phyloP scores from a whole-genome alignment of 352 stramenopile genomes.

The Hyaloperonospora brassicae region DNA sequence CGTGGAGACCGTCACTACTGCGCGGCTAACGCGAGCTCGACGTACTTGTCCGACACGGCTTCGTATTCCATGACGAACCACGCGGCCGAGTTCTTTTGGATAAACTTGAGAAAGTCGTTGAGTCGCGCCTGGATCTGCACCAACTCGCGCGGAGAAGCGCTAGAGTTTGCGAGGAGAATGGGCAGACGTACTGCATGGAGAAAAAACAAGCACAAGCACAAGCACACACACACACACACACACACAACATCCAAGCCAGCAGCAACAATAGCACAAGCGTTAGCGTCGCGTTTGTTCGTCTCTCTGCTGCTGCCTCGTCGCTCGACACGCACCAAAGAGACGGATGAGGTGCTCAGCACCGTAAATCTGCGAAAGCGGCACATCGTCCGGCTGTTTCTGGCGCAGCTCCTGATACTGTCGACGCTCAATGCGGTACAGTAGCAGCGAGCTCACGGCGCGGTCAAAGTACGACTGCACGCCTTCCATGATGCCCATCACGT shows the following conservation, averaged over 20 bases:
- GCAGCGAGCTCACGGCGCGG: constrained; percentile 77
- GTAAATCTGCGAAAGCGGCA: constrained; percentile 85
- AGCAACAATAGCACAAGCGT: not conserved
- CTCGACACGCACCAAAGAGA: constrained; percentile 67
- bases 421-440: constrained; percentile 89
- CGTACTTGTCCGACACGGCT: constrained; percentile 40
- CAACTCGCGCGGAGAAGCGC: constrained; percentile 48
- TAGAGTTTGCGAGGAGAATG: constrained; percentile 55
- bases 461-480: constrained; percentile 87
- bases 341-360: constrained; percentile 87
- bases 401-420: constrained; percentile 82
- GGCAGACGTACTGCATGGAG: constrained; percentile 59
- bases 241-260: not conserved
- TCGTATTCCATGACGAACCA: constrained; percentile 71
- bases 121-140: constrained; percentile 59
- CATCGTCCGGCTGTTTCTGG: constrained; percentile 38
- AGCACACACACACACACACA: not conserved
- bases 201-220: not conserved
- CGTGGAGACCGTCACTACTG: constrained; percentile 6
- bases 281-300: no score
- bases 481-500: constrained; percentile 75
- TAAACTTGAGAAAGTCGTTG: constrained; percentile 81
- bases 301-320: no score
- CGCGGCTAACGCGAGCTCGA: constrained; percentile 31
- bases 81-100: constrained; percentile 66